Evolutionary conservation across 768 basidiomycete genomes (phyloP).

Genomic region (Leccinum broughii): DNA sequence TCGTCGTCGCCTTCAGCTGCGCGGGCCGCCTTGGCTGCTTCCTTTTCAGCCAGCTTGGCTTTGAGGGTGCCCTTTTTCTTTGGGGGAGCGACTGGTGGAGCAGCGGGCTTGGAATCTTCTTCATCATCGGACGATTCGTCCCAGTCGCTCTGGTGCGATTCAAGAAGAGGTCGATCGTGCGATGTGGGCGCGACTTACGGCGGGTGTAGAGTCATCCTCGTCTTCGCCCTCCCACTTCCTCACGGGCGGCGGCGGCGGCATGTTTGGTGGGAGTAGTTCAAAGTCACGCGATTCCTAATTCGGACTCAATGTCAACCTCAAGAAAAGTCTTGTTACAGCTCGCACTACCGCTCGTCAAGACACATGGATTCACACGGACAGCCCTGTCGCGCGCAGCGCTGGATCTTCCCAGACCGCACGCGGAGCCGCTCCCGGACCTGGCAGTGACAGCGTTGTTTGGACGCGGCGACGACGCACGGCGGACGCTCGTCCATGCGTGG

Average conservation of each 20-base stretch:
- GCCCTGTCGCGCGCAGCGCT: constrained; percentile 67
- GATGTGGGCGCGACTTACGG: constrained; percentile 47
- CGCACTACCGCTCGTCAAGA: constrained; percentile 61
- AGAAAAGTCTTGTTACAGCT: constrained; percentile 49
- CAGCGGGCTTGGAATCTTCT: constrained; percentile 50
- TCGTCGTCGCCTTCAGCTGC: constrained; percentile 36
- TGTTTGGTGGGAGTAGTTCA: neutral
- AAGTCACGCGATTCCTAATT: constrained; percentile 1
- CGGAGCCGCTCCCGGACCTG: constrained; percentile 63
- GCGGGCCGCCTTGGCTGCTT: constrained; percentile 64
- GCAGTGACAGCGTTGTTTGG: constrained; percentile 78
- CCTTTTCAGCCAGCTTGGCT: constrained; percentile 90
- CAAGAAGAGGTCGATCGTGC: neutral
- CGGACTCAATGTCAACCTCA: constrained; percentile 10
- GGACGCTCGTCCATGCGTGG: constrained; percentile 72
- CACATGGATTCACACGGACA: constrained; percentile 74
- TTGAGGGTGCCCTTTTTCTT: constrained; percentile 95
- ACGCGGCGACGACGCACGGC: constrained; percentile 60
- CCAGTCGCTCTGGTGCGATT: constrained; percentile 80
- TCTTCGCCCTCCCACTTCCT: constrained; percentile 92
- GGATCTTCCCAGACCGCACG: constrained; percentile 47
- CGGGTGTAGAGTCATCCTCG: constrained; percentile 76
- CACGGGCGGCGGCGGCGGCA: constrained; percentile 22
- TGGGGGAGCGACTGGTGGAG: constrained; percentile 59
- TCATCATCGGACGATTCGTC: constrained; percentile 82